These are phyloP conservation scores for Fusarium pininemorale DNA, from an alignment of 2,329 filamentous ascomycete species.

Conservation along the genomic window DNA sequence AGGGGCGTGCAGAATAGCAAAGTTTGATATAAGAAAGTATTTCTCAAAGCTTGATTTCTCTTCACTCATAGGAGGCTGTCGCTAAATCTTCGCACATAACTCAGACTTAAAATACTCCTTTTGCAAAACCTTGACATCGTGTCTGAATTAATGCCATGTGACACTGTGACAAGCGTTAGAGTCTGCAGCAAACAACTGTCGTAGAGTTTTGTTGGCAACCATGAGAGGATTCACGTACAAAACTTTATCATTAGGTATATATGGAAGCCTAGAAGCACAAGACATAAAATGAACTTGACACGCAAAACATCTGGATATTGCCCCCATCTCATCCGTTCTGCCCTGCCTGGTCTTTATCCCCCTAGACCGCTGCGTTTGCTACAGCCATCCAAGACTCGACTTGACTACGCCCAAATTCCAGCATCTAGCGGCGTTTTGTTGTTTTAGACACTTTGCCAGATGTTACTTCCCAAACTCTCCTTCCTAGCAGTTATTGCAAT, in stretches of 20 bases:
- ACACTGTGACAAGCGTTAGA: slow-evolving; percentile 9
- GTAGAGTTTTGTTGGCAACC: neutral
- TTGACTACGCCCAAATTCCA: neutral
- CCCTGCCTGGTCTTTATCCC: neutral
- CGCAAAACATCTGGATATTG: neutral
- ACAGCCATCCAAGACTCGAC: neutral
- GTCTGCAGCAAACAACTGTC: slow-evolving; percentile 6
- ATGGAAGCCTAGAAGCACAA: neutral
- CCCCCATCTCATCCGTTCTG: neutral
- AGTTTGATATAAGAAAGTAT: neutral
- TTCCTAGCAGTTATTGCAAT: neutral
- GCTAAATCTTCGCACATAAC: neutral
- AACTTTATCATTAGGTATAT: neutral
- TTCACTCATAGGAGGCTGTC: no score
- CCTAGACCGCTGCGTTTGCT: neutral
- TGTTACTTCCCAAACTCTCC: neutral
- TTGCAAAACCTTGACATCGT: neutral
- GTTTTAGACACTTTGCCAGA: neutral
- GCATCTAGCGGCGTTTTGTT: neutral
- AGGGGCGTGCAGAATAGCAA: neutral
- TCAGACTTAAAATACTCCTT: neutral
- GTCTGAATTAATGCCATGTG: neutral
- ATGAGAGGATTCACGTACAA: neutral
- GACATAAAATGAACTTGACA: neutral
- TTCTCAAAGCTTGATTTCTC: neutral